Evolutionary conservation across 169 alveolate genomes (phyloP), one percentile per base, ranked within the genome.

Genomic region (Babesia microti): DNA sequence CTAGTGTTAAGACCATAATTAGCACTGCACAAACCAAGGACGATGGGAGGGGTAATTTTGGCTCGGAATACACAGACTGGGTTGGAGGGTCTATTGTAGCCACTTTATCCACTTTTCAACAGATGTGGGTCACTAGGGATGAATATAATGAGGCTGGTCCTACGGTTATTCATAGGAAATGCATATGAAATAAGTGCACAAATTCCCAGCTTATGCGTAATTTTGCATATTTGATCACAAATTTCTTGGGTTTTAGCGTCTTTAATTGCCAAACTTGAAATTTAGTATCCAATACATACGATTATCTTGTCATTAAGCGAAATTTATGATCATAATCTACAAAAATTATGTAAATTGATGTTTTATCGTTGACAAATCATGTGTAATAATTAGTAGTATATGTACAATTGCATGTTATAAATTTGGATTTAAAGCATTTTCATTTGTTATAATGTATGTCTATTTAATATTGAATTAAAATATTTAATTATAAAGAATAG

Each of bases 71-170:
- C 9, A 14, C 61, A 6, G 76, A 81, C 84, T 95, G 98, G 99
- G 86, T 92, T 35, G 99, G 99, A 28, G 99, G 98, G 3, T 91
- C 98, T 15, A 93, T 93, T 42, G 83, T 92, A 18, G 86, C 98
- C 9, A 84, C 97, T 14, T 76, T 92, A 24, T 85, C 94, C 32
- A 91, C 97, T 26, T 95, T 95, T 87, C 95, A 93, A 69, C 93
- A 87, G 60, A 89, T 92, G 97, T 95, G 98, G 97, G 89, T 94
- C 63, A 89, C 98, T 35, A 92, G 91, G 79, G 94, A 87, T 41
- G 99, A 95, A 70, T 95, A 95, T 56, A 97, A 95, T 23, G 98
- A 93, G 65, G 68, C 93, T 5, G 99, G 99, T 11, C 97, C 99
- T 5, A 79, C 91, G 50, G 91, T 93, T 36, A 96, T 95, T 2